Evolutionary conservation across 2,329 filamentous ascomycete species (phyloP), one percentile per base, ranked within the genome.

Genomic region (Aspergillus sp.): DNA sequence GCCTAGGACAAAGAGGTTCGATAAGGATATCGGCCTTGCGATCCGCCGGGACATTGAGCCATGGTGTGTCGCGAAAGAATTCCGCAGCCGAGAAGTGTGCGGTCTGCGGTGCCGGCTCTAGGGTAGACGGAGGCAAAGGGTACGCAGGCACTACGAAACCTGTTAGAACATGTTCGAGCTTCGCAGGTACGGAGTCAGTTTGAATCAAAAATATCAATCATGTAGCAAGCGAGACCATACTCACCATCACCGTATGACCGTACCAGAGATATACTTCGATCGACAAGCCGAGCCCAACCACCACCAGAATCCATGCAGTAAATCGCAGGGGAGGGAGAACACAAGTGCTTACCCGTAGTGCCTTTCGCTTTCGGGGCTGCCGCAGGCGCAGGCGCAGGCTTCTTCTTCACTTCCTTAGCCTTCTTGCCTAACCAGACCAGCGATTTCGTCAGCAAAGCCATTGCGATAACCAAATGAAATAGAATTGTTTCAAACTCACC

Each of bases 51-150:
- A 94, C 80, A 55, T 88, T 84, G 56, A 92, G 82, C 94, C 95
- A 99, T 1, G 93, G 91, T 71, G 90, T 90, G 71, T 96, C 93
- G 69, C 81, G 78, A 74, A 97, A 99, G 75, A 93, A 91, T 42
- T 84, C 81, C 59, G 80, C 75, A 56, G 82, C 78, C 45, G 78
- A 81, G 61, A 81, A 78, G 22, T 73, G 73, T 11, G 63, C 66
- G 57, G 69, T 64, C 56, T 56, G 62, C 54, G 54, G 47, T 32
- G 36, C 36, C 36, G 68, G 65, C 66, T 75, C 49, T 49, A 61
- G 61, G 39, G 26, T 26, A 24, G 60, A 51, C 53, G 59, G 57
- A 32, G 65, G 63, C 49, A 65, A 58, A 57, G 73, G 71, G 60
- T 69, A 75, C 29, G 61, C 64, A 58, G 69, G 65, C 61, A 75